phyloP scores from a whole-genome alignment of 2,329 filamentous ascomycete species.

The Coniochaeta hoffmannii region DNA sequence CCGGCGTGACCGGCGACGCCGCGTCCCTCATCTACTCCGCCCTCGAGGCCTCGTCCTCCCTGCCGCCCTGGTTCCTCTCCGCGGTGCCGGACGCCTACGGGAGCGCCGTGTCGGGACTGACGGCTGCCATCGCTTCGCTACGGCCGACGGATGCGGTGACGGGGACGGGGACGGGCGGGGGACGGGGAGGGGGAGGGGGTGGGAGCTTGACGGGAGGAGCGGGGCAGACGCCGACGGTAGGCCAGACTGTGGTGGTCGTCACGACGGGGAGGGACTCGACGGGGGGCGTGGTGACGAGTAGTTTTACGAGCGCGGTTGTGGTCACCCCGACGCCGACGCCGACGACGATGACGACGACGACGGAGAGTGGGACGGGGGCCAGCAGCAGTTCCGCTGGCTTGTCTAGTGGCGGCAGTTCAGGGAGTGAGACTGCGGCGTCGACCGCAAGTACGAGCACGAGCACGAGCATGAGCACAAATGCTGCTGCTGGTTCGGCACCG shows the following conservation, averaged over 20 bases:
- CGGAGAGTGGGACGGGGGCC: not conserved
- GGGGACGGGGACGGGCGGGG: no score
- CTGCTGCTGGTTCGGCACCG: not conserved
- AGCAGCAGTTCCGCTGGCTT: no score
- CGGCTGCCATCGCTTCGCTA: conserved; percentile 17
- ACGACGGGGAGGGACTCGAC: not conserved
- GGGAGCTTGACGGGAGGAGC: conserved; percentile 4
- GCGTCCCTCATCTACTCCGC: not conserved
- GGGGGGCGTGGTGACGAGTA: not conserved
- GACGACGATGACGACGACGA: not conserved
- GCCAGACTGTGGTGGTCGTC: conserved; percentile 5
- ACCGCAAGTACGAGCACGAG: not conserved
- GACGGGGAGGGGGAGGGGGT: not conserved
- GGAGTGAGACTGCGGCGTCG: not conserved
- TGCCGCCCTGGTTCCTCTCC: conserved; percentile 9
- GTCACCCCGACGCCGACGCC: not conserved
- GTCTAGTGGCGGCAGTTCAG: not conserved
- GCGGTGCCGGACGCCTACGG: conserved; percentile 14
- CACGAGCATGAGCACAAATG: not conserved
- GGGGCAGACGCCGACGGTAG: conserved; percentile 6
- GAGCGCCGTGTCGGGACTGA: not conserved
- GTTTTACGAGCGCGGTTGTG: not conserved
- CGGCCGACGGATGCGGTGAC: conserved; percentile 12
- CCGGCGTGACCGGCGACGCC: conserved; percentile 18
- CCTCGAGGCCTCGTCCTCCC: conserved; percentile 1